Base-by-base conservation (phyloP, 306 rosid species). In the Quercus rubra region DNA sequence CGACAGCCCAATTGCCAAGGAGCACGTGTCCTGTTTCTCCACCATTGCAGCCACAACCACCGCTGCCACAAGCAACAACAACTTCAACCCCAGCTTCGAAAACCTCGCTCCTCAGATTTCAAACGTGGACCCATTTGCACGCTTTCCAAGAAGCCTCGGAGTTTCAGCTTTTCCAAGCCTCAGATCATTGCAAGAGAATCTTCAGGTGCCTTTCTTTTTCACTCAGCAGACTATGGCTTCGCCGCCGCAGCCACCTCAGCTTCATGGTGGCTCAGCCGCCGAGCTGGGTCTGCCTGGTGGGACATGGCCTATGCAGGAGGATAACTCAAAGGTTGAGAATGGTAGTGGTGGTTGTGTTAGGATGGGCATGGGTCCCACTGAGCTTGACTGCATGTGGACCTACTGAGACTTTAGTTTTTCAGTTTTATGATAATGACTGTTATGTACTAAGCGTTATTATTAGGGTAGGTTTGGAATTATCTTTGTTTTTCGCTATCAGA, bases 1-100 rank as follows among this genome's bases (percentile, higher is more conserved):
- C 56, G 89, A 86, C 41, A 85, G 83, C 85, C 87, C 79, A 20
- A 55, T 55, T 31, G 64, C 86, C 18, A 96, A 77, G 77, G 97
- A 93, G 99, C 99, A 96, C 99, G 98, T 96, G 99, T 89, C 99
- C 98, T 96, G 99, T 93, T 96, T 96, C 99, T 96, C 99, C 99
- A 96, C 96, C 80, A 71, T 77, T 28, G 75, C 85, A 57, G 64
- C 78, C 59, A 28, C 70, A 3, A 56, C 74, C 74, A 58, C 79
- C 69, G 83, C 72, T 76, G 82, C 59, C 20, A 71, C 80, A 18
- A 31, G 25, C 69, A 76, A 54, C 78, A 15, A 0, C 71, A 86
- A 77, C 62, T 85, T 82, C 25, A 88, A 80, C 28, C 70, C 84
- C 6, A 49, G 25, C 88, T 62, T 84, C 76, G 0, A 41, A 41